Evolutionary conservation across 352 stramenopile genomes (phyloP).

Genomic region (Pythium vanterpoolii): DNA sequence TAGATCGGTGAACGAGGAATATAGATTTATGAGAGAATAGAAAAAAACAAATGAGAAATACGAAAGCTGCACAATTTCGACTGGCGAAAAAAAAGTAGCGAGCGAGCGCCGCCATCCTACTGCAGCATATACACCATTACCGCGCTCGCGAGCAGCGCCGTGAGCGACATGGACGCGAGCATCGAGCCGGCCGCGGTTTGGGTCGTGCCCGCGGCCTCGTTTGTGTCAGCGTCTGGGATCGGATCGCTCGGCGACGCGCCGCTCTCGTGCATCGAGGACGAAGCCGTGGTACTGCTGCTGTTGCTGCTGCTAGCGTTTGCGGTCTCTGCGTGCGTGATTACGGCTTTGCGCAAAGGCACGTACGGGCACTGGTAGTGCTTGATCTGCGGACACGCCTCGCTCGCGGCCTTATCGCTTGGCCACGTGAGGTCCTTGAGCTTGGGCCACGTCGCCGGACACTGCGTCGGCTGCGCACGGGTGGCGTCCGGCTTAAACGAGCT

Average conservation of each 20-base stretch:
- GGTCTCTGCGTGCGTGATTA: not conserved
- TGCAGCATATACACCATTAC: too few relatives aligned
- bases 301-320: not conserved
- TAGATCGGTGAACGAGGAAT: too few relatives aligned
- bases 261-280: not conserved
- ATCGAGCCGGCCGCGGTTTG: not conserved
- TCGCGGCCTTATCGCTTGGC: conserved; percentile 17
- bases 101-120: not conserved
- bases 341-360: conserved; percentile 5
- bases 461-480: conserved; percentile 14
- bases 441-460: conserved; percentile 21
- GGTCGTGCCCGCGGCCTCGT: not conserved
- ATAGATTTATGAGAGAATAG: too few relatives aligned
- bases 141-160: not conserved
- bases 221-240: not conserved
- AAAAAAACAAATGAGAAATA: too few relatives aligned
- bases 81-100: too few relatives aligned
- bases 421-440: conserved; percentile 30
- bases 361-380: conserved; percentile 35
- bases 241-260: not conserved
- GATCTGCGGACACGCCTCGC: conserved; percentile 26
- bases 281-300: not conserved
- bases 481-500: conserved; percentile 22
- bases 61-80: too few relatives aligned
- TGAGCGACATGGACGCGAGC: not conserved